Conservation (phyloP, 257 asterid genomes). For the Nicotiana undulata region DNA sequence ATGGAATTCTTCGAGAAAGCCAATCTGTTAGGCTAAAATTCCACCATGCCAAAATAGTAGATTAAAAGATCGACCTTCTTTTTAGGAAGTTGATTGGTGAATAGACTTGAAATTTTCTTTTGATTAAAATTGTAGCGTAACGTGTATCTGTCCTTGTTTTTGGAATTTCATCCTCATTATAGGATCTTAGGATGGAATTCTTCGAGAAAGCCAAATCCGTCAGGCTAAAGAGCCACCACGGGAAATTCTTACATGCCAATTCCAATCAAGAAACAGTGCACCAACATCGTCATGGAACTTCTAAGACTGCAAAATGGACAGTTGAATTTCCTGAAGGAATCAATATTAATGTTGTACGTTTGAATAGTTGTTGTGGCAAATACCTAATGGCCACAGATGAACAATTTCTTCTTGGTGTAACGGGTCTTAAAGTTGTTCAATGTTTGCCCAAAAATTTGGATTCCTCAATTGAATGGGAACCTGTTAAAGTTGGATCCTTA, state of each 20-base stretch:
- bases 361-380: conserved; percentile 57
- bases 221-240: conserved; percentile 62
- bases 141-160: not conserved
- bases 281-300: conserved; percentile 50
- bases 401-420: conserved; percentile 16
- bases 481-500: conserved; percentile 1
- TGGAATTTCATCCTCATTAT: conserved; percentile 15
- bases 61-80: conserved; percentile 60
- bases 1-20: conserved; percentile 69
- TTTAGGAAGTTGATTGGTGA: conserved; percentile 19
- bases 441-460: not conserved
- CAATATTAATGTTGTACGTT: conserved; percentile 34
- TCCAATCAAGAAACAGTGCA: conserved; percentile 47
- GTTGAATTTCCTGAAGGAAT: conserved; percentile 57
- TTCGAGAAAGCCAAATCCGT: conserved; percentile 55
- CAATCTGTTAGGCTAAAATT: conserved; percentile 51
- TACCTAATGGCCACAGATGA: conserved; percentile 61
- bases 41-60: conserved; percentile 55
- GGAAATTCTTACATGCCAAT: conserved; percentile 59
- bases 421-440: conserved; percentile 8
- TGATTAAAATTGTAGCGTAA: conserved; percentile 25
- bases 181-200: conserved; percentile 59
- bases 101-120: conserved; percentile 12
- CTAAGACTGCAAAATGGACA: conserved; percentile 45
- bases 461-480: conserved; percentile 17